phyloP scores from a whole-genome alignment of 306 rosid genomes.

The Vigna nakashimae region DNA sequence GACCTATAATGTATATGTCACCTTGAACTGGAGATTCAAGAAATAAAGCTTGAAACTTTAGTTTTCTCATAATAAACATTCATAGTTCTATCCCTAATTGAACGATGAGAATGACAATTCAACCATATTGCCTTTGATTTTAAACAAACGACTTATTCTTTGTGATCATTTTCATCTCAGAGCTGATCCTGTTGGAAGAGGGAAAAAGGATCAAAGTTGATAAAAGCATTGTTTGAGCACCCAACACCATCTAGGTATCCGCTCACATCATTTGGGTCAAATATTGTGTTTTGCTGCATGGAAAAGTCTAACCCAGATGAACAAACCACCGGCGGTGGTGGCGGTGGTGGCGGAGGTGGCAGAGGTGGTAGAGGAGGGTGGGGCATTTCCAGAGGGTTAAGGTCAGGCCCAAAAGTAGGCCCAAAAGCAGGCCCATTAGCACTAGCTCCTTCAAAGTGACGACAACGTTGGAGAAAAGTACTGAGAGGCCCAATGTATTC shows the following conservation, averaged over 20 bases:
- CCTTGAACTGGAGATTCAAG: too few relatives aligned
- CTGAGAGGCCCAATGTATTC: background rate
- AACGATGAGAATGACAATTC: background rate
- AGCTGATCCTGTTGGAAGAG: background rate
- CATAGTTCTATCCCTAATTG: background rate
- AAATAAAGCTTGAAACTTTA: too few relatives aligned
- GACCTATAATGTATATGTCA: too few relatives aligned
- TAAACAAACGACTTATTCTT: background rate
- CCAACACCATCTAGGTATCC: background rate
- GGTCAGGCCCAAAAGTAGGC: background rate
- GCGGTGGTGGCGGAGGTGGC: background rate
- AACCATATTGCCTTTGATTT: background rate
- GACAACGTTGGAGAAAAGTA: constrained; percentile 2
- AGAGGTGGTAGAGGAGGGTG: background rate
- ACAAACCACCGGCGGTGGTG: background rate
- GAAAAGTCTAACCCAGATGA: background rate
- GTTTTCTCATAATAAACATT: background rate
- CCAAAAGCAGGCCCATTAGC: background rate
- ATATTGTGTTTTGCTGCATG: background rate
- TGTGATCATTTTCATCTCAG: background rate
- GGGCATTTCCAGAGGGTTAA: background rate
- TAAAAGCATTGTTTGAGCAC: background rate
- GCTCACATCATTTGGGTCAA: background rate
- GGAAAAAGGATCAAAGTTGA: background rate
- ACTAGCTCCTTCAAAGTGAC: background rate